Evolutionary conservation across 495 filamentous ascomycete species (phyloP).

Genomic region (Trichoderma asperelloides): DNA sequence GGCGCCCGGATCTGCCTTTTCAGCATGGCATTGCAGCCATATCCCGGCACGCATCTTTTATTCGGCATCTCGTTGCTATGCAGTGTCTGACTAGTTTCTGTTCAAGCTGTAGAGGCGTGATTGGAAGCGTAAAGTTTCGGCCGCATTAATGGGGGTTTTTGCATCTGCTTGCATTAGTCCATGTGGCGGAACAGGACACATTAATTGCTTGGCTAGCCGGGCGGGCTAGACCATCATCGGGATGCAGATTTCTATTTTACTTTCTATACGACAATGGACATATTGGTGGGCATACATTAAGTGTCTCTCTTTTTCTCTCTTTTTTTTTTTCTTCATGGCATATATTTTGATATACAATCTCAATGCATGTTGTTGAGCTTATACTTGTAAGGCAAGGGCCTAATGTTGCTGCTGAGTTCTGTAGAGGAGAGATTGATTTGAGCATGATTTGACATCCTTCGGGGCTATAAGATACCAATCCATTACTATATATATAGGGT

Average conservation of each 20-base stretch:
- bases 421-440: neutral
- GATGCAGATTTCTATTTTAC: neutral
- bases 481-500: neutral
- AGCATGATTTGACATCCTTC: neutral
- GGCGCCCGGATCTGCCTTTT: neutral
- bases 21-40: neutral
- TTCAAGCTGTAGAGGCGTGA: neutral
- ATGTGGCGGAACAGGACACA: conserved; percentile 5
- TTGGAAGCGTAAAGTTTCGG: neutral
- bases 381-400: neutral
- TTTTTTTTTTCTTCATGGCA: neutral
- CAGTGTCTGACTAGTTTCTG: neutral
- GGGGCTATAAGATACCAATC: neutral
- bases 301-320: neutral
- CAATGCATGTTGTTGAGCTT: neutral
- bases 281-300: neutral
- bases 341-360: neutral
- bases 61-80: neutral
- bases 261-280: neutral
- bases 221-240: neutral
- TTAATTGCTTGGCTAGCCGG: neutral
- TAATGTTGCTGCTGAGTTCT: neutral
- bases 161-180: neutral
- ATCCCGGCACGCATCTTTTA: neutral
- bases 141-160: neutral